Evolutionary conservation across 495 filamentous ascomycete species (phyloP).

Genomic region (Filosporella fistucella): DNA sequence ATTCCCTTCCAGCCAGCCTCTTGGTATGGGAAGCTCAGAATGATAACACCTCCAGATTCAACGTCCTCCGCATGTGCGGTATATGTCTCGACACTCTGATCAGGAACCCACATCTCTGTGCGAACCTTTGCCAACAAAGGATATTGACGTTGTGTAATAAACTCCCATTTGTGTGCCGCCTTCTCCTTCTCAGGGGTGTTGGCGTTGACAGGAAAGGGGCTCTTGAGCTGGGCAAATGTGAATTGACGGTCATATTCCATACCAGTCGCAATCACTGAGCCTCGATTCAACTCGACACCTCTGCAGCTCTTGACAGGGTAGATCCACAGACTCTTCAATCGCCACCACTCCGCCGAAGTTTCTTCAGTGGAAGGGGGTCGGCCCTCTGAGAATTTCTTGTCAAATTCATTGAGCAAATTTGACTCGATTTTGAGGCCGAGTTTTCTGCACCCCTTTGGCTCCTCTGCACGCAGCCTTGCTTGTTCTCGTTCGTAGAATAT

Average conservation of each 20-base stretch:
- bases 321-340: constrained; percentile 75
- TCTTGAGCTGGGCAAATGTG: constrained; percentile 63
- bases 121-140: constrained; percentile 66
- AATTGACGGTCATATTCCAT: constrained; percentile 83
- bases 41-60: constrained; percentile 52
- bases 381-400: constrained; percentile 24
- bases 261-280: constrained; percentile 64
- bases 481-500: constrained; percentile 24
- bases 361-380: constrained; percentile 22
- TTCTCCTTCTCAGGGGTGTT: constrained; percentile 35
- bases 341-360: constrained; percentile 37
- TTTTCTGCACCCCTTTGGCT: constrained; percentile 43
- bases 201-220: constrained; percentile 39
- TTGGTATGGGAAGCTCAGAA: constrained; percentile 56
- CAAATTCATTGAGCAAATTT: constrained; percentile 31
- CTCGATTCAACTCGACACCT: constrained; percentile 67
- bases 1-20: constrained; percentile 38
- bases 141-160: constrained; percentile 75
- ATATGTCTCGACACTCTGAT: constrained; percentile 47
- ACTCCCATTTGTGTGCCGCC: constrained; percentile 60
- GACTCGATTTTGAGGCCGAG: constrained; percentile 37
- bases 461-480: constrained; percentile 25
- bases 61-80: constrained; percentile 37
- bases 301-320: constrained; percentile 88
- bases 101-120: constrained; percentile 77